phyloP scores from a whole-genome alignment of 345 rosid species.

The Combretum micranthum region DNA sequence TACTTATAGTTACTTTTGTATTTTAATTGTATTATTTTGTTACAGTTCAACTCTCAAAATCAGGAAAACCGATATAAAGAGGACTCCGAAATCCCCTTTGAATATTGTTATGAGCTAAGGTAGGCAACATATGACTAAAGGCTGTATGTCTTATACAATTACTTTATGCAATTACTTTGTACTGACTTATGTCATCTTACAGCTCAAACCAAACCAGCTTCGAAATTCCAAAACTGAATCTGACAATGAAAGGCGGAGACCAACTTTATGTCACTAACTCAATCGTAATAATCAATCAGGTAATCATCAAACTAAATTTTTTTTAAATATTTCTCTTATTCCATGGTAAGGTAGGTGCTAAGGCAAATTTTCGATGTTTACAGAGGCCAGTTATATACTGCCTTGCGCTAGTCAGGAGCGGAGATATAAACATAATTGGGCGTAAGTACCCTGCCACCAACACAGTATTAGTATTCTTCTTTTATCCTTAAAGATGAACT shows the following conservation, averaged over 20 bases:
- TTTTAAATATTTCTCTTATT: slow-evolving; percentile 2
- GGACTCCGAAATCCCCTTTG: slow-evolving; percentile 49
- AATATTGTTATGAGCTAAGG: slow-evolving; percentile 76
- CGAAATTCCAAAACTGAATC: slow-evolving; percentile 40
- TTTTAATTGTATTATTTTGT: slow-evolving; percentile 7
- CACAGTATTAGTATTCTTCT: not conserved
- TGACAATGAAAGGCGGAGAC: slow-evolving; percentile 84
- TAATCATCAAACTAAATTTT: slow-evolving; percentile 14
- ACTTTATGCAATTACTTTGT: too few species aligned
- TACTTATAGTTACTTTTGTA: not conserved
- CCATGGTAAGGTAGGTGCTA: slow-evolving; percentile 7
- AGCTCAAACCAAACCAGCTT: slow-evolving; percentile 41
- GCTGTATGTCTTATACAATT: too few species aligned
- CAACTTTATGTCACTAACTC: slow-evolving; percentile 48
- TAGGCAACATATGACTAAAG: slow-evolving; percentile 11
- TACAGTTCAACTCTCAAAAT: slow-evolving; percentile 63
- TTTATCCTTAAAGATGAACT: not conserved
- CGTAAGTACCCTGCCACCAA: slow-evolving; percentile 48
- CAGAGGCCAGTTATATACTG: slow-evolving; percentile 54
- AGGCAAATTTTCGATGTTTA: slow-evolving; percentile 9
- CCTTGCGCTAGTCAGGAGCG: slow-evolving; percentile 67
- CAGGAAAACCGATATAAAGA: slow-evolving; percentile 38
- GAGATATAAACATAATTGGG: slow-evolving; percentile 78
- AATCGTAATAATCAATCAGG: slow-evolving; percentile 32
- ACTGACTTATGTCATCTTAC: slow-evolving; percentile 6